phyloP scores from a whole-genome alignment of 306 rosid species.

The Gastrolobium bilobum region DNA sequence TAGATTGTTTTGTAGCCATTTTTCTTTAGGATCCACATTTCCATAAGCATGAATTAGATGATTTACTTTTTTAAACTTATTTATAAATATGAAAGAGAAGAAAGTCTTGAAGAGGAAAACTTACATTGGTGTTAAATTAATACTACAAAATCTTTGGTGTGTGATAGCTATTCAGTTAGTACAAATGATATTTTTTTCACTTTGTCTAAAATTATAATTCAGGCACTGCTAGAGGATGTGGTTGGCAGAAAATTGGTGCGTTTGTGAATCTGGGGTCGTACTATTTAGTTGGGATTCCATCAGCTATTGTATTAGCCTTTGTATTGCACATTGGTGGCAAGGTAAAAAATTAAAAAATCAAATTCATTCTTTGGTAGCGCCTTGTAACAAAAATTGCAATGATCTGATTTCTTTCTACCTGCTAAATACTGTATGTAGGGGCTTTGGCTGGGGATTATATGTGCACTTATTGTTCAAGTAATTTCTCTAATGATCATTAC shows the following conservation, averaged over 20 bases:
- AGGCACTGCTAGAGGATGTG: constrained; percentile 88
- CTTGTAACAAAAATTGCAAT: neutral
- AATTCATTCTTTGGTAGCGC: neutral
- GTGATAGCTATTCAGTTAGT: neutral
- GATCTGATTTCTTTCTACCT: neutral
- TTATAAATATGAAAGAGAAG: too few relatives aligned
- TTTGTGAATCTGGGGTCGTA: constrained; percentile 79
- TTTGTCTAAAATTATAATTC: constrained; percentile 29
- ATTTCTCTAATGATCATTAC: constrained; percentile 57
- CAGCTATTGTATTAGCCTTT: constrained; percentile 67
- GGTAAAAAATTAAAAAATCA: constrained; percentile 46
- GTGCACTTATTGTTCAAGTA: constrained; percentile 74
- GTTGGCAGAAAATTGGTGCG: constrained; percentile 91
- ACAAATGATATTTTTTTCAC: neutral
- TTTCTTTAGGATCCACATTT: neutral
- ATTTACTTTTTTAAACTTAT: too few relatives aligned
- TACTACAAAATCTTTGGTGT: neutral
- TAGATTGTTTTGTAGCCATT: neutral
- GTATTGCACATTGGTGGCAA: constrained; percentile 70
- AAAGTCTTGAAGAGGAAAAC: too few relatives aligned
- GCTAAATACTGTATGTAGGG: constrained; percentile 55
- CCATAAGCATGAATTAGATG: neutral
- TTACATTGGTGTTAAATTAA: neutral
- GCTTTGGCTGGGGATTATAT: constrained; percentile 78
- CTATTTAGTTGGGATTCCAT: constrained; percentile 77